Evolutionary conservation across 1,284 basidiomycete genomes (phyloP), one percentile per base, ranked within the genome.

Genomic region (Meira miltonrushii): DNA sequence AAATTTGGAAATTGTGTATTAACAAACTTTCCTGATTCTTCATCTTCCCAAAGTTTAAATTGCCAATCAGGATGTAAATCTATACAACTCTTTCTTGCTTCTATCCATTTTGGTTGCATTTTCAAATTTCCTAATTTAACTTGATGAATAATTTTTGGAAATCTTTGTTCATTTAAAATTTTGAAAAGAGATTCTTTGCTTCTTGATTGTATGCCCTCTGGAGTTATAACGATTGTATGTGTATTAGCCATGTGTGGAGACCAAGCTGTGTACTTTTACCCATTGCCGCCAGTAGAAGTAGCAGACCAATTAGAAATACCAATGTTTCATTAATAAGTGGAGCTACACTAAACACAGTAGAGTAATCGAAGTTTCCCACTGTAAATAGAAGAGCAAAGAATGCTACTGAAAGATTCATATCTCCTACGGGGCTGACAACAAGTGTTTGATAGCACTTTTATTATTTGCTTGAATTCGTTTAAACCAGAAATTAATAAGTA

Each of bases 401-500:
- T 28, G 65, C 73, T 59, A 78, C 60, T 57, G 68, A 68, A 64
- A 78, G 66, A 51, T 70, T 74, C 61, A 68, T 75, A 70, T 78
- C 76, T 65, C 76, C 76, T 54, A 78, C 74, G 60, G 76, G 70
- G 62, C 78, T 78, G 62, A 75, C 69, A 46, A 68, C 72, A 63
- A 78, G 69, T 39, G 77, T 76, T 76, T 73, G 52, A 76, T 76
- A 68, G 72, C 77, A 52, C 74, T 68, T 69, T 75, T 77, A 59
- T 76, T 78, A n/a, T n/a, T n/a, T 57, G 77, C 75, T 73, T 78
- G 74, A 41, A 78, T 70, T 66, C 76, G 69, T 51, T 73, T 78
- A 71, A 67, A 75, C 69, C 74, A 78, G 64, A 74, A 78, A 58
- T 74, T 75, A 75, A 76, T 78, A 65, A 78, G 59, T 59, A 78